phyloP scores from a whole-genome alignment of 306 rosid species.

The Vigna hirtella region DNA sequence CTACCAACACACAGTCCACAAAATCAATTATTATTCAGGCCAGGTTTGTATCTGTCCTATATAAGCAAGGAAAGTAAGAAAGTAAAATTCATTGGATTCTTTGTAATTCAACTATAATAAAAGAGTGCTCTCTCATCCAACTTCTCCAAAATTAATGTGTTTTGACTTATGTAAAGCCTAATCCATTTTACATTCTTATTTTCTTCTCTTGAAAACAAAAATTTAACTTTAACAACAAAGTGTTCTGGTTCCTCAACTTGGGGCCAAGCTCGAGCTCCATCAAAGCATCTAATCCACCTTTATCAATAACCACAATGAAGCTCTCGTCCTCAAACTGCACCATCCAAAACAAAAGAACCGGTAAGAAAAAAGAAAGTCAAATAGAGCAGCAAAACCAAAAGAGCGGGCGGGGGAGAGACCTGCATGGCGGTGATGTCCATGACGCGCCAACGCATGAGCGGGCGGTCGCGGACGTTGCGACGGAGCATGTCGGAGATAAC shows the following conservation, averaged over 20 bases:
- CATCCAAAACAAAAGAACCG: neutral
- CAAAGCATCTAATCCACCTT: constrained; percentile 97
- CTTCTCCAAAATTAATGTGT: too few relatives aligned
- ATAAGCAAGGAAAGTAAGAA: neutral
- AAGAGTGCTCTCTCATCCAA: neutral
- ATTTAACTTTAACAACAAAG: too few relatives aligned
- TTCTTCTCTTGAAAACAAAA: too few relatives aligned
- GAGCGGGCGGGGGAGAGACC: neutral
- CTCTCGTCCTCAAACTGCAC: constrained; percentile 67
- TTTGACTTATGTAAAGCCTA: too few relatives aligned
- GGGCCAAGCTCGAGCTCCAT: constrained; percentile 96
- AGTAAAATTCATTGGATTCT: too few relatives aligned
- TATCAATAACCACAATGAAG: constrained; percentile 73
- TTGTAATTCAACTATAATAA: too few relatives aligned
- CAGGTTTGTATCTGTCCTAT: neutral
- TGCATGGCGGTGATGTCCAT: constrained; percentile 91
- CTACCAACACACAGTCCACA: constrained; percentile 20
- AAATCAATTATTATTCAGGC: neutral
- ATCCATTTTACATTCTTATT: too few relatives aligned
- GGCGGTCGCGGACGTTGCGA: constrained; percentile 82
- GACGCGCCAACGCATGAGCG: constrained; percentile 93
- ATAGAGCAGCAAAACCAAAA: neutral
- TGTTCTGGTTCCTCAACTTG: constrained; percentile 62
- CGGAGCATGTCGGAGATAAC: constrained; percentile 93
- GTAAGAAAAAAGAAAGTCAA: too few relatives aligned